These are phyloP conservation scores for Didymella glomerata DNA, from an alignment of 2,329 filamentous ascomycete genomes.

Conservation along the genomic window DNA sequence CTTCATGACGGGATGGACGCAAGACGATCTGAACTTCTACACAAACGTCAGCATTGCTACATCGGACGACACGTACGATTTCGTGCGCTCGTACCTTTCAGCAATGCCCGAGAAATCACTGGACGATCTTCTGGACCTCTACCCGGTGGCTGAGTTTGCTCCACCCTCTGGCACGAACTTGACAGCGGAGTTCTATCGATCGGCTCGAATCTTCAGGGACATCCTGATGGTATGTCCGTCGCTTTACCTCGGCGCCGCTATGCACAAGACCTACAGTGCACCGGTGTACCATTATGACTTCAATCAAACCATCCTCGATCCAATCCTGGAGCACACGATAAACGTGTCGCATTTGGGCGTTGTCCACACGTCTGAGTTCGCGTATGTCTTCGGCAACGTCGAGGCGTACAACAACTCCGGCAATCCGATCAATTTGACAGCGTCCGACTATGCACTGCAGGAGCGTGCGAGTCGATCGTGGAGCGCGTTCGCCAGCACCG, in stretches of 20 bases:
- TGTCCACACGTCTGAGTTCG: conserved; percentile 63
- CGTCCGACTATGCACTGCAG: conserved; percentile 54
- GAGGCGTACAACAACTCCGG: conserved; percentile 54
- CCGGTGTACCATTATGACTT: conserved; percentile 60
- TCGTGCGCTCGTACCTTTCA: conserved; percentile 54
- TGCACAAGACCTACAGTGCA: conserved; percentile 50
- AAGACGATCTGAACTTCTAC: conserved; percentile 58
- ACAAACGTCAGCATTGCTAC: conserved; percentile 54
- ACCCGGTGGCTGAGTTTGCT: conserved; percentile 55
- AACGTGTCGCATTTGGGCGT: conserved; percentile 55
- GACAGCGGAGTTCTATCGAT: conserved; percentile 60
- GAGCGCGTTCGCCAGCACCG: conserved; percentile 57
- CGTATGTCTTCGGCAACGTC: conserved; percentile 59
- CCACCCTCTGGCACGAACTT: conserved; percentile 51
- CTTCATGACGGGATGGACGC: conserved; percentile 56
- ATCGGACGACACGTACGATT: conserved; percentile 51
- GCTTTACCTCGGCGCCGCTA: conserved; percentile 53
- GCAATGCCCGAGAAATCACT: conserved; percentile 42
- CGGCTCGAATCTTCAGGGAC: conserved; percentile 61
- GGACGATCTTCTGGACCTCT: conserved; percentile 41
- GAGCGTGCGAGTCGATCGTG: conserved; percentile 57
- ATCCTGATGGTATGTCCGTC: conserved; percentile 62
- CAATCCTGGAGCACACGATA: conserved; percentile 49
- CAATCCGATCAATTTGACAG: conserved; percentile 47
- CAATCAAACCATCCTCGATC: conserved; percentile 64